Evolutionary conservation across 2,329 filamentous ascomycete genomes (phyloP).

Genomic region (Hymenoscyphus fructigenus): DNA sequence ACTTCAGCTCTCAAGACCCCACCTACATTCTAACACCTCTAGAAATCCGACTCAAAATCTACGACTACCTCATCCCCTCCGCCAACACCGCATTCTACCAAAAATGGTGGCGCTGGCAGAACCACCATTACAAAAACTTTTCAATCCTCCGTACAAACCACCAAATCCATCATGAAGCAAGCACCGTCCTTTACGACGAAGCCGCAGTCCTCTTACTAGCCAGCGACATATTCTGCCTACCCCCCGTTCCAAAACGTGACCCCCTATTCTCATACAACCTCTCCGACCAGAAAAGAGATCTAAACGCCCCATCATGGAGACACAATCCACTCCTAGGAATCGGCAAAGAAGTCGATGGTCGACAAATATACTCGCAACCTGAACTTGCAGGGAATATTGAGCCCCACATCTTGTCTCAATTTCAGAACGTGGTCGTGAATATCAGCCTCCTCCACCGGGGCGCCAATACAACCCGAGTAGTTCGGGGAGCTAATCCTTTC

Average conservation of each 20-base stretch:
- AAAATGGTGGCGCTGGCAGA: not conserved
- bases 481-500: no score
- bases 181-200: not conserved
- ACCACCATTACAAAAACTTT: not conserved
- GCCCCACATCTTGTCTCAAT: not conserved
- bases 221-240: not conserved
- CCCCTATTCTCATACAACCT: not conserved
- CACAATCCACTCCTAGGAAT: not conserved
- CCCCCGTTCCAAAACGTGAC: not conserved
- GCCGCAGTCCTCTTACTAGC: not conserved
- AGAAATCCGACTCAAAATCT: not conserved
- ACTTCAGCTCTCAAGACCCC: no score
- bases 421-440: not conserved
- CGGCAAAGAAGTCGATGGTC: not conserved
- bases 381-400: not conserved
- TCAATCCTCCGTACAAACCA: constrained; percentile 3
- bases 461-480: not conserved
- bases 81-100: not conserved
- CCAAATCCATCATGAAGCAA: not conserved
- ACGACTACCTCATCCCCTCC: not conserved
- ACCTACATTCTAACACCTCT: not conserved
- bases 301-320: not conserved
- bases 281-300: not conserved
- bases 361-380: not conserved
- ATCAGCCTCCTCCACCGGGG: not conserved